These are phyloP conservation scores for Alternaria solani DNA, from an alignment of 2,329 filamentous ascomycete genomes.

Conservation along the genomic window DNA sequence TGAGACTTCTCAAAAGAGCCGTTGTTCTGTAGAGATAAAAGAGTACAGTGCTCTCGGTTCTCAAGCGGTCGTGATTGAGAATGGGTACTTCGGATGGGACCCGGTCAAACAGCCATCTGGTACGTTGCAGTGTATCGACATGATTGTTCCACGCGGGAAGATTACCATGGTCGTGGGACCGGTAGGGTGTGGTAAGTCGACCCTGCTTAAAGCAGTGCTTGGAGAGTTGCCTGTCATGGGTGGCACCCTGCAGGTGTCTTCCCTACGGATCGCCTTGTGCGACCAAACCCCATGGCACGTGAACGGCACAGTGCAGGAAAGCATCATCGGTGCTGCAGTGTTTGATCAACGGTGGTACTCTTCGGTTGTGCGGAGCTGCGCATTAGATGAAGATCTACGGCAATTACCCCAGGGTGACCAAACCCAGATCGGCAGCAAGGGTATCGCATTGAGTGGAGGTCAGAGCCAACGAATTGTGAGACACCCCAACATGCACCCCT, in stretches of 20 bases:
- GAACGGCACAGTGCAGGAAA: slow-evolving; percentile 49
- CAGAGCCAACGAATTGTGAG: slow-evolving; percentile 61
- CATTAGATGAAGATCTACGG: slow-evolving; percentile 46
- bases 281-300: slow-evolving; percentile 51
- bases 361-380: slow-evolving; percentile 46
- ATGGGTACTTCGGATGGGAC: slow-evolving; percentile 60
- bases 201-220: slow-evolving; percentile 50
- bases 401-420: slow-evolving; percentile 48
- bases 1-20: slow-evolving; percentile 35
- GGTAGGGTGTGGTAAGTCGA: slow-evolving; percentile 63
- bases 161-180: slow-evolving; percentile 61
- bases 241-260: slow-evolving; percentile 42
- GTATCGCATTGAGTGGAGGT: slow-evolving; percentile 61
- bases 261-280: slow-evolving; percentile 47
- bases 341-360: slow-evolving; percentile 51
- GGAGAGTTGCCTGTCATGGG: slow-evolving; percentile 46
- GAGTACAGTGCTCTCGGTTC: slow-evolving; percentile 30
- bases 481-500: slow-evolving; percentile 23
- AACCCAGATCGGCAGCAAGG: slow-evolving; percentile 61
- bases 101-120: slow-evolving; percentile 48
- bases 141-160: slow-evolving; percentile 53
- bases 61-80: slow-evolving; percentile 52
- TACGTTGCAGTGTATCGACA: slow-evolving; percentile 52
- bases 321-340: slow-evolving; percentile 46
- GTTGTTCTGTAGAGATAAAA: slow-evolving; percentile 28